Conservation (phyloP, 2,329 filamentous ascomycete genomes). For the Monilinia fructigena region DNA sequence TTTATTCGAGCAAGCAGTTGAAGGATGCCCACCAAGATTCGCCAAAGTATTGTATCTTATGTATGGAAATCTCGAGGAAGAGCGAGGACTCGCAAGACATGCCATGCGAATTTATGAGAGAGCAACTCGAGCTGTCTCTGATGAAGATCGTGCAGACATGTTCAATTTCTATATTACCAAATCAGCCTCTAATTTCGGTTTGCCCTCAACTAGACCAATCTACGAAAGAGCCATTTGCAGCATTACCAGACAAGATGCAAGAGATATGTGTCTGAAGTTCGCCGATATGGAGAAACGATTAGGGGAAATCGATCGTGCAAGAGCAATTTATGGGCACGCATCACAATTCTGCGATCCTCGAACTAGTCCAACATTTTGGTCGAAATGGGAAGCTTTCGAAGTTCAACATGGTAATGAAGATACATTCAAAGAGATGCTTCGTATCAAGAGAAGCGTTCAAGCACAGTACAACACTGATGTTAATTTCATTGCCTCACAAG, state of each 20-base stretch:
- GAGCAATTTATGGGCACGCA: conserved; percentile 94
- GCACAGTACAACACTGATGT: conserved; percentile 99
- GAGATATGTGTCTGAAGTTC: conserved; percentile 98
- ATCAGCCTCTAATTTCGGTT: conserved; percentile 94
- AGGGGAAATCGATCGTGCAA: conserved; percentile 89
- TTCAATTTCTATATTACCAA: conserved; percentile 99
- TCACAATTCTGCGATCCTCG: conserved; percentile 97
- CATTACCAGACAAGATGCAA: conserved; percentile 91
- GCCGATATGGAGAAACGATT: conserved; percentile 92
- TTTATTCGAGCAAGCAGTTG: conserved; percentile 94
- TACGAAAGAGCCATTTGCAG: conserved; percentile 96
- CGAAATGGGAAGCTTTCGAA: conserved; percentile 96
- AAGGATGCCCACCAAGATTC: conserved; percentile 92
- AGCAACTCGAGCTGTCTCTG: conserved; percentile 88
- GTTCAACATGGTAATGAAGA: conserved; percentile 98
- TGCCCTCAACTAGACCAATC: conserved; percentile 90
- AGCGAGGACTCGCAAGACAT: conserved; percentile 87
- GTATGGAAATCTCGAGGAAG: conserved; percentile 97
- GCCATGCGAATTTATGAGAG: conserved; percentile 99
- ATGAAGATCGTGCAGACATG: conserved; percentile 95
- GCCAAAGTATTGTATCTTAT: conserved; percentile 95
- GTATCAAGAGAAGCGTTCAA: conserved; percentile 95
- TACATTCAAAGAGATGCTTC: conserved; percentile 98
- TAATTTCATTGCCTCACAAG: conserved; percentile 96
- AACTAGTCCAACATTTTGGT: conserved; percentile 87